Base-by-base conservation (phyloP, 2,329 filamentous ascomycete species). In the Scedosporium dehoogii region DNA sequence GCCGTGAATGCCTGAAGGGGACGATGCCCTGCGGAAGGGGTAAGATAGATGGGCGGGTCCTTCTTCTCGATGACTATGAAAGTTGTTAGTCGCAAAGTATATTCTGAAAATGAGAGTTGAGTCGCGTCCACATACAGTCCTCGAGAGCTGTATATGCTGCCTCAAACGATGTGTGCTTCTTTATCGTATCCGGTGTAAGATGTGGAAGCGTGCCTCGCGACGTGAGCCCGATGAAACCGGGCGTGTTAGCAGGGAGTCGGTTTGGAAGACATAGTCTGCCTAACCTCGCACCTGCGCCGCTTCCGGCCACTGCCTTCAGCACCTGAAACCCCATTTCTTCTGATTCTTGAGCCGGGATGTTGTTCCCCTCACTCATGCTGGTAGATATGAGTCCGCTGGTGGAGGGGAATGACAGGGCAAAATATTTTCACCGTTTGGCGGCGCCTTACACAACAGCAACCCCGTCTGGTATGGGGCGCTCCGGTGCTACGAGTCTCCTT, bases 171-270 rank as follows among this genome's bases (percentile, higher is more conserved):
- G 87, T 86, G 69, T 88, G 79, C 62, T 85, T 86, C 48, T 76
- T 73, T 66, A 94, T 79, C 65, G 89, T 89, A 77, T 99, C 94
- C 46, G 92, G 92, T 3, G 92, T 90, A 66, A 99, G 76, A 76
- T 99, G 94, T 60, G 94, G 92, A 42, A 97, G 79, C 1, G 84
- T 85, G 23, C 94, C 94, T 69, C 94, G 84, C 41, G 94, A 97
- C 3, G 90, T 89, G 67, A 89, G 80, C 59, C 85, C 87, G 63
- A 96, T 78, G 73, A 89, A 96, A 71, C 89, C 88, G 53, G 94
- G 94, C 33, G 94, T 99, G 21, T 89, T 78, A 66, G 97, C 80
- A n/a, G 81, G 74, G 65, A 80, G 83, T 64, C 89, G 81, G 51
- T 75, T 85, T 68, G 73, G 79, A 5, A 94, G 72, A 4, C 79